Percentiles rank a stretch among this genome's conserved stretches.
Conservation (phyloP, 2,329 filamentous ascomycete genomes). For the Tympanopsis confertula region DNA sequence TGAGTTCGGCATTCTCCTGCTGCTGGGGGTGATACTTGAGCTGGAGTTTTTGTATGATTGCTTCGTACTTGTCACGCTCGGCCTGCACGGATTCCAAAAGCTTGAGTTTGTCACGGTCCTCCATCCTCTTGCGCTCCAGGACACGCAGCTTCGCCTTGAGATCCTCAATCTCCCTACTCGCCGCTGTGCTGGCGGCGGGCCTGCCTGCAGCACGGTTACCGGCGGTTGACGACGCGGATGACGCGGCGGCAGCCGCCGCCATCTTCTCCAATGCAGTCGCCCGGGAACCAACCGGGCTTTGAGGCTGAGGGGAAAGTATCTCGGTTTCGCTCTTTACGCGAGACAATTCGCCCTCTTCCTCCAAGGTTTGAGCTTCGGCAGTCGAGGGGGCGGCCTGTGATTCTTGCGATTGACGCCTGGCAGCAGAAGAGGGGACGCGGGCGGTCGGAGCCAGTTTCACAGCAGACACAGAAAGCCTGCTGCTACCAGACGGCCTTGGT, state of each 20-base stretch:
- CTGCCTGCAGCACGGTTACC: constrained; percentile 16
- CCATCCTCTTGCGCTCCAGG: constrained; percentile 73
- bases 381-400: constrained; percentile 20
- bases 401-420: not conserved
- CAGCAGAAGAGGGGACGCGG: too few species aligned
- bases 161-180: constrained; percentile 67
- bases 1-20: constrained; percentile 65
- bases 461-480: too few species aligned
- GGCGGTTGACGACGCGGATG: constrained; percentile 12
- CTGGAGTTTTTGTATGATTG: constrained; percentile 81
- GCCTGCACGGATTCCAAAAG: constrained; percentile 63
- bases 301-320: constrained; percentile 33
- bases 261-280: constrained; percentile 40
- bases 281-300: constrained; percentile 36
- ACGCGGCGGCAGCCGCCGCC: constrained; percentile 21
- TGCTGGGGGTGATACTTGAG: constrained; percentile 78
- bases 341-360: constrained; percentile 17
- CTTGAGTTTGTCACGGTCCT: constrained; percentile 78
- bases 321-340: constrained; percentile 41
- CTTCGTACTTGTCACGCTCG: constrained; percentile 69
- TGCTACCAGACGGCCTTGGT: too few species aligned
- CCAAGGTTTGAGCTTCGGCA: constrained; percentile 21
- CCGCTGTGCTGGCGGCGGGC: constrained; percentile 25
- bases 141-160: constrained; percentile 78
- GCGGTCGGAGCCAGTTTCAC: too few species aligned